Evolutionary conservation across 2,329 filamentous ascomycete genomes (phyloP), one percentile per base, ranked within the genome.

Genomic region (Penicillium sp.): DNA sequence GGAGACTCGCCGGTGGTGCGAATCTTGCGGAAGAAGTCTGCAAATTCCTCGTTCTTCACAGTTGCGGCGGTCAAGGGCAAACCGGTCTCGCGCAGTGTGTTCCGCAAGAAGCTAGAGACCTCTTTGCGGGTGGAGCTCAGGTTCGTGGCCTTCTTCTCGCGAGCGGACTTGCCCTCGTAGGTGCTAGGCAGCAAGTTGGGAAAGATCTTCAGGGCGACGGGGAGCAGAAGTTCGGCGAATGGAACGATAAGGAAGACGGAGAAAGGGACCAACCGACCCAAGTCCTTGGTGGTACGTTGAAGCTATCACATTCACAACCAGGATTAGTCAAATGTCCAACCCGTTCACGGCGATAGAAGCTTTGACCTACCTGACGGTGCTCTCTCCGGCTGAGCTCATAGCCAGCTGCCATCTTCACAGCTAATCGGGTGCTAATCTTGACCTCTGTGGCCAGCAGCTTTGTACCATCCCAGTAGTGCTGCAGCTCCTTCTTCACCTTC

Each of bases 401-500:
- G 8, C 95, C 95, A 57, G 91, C 93, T 14, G 93, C 92, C 95
- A 99, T 99, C 81, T 97, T 98, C 74, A 97, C 76, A 6, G 93
- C 95, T 64, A 99, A 80, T 61, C 89, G 89, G 60, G 90, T 91
- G 75, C 93, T 98, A 73, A 99, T 99, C 76, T 82, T 91, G 72
- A 98, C 87, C 78, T 99, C 95, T 1, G 91, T 90, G 22, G 89
- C 93, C 65, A 99, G 81, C 69, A 99, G 82, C 78, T 99, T 99
- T 27, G 92, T 98, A 58, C 95, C 95, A 77, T 99, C 95, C 93
- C 95, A 98, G 79, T 99, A 99, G 75, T 99, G 95, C 60, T 88
- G 86, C 14, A 82, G 83, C 77, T 99, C 95, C 75, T 96, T 93
- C 83, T 96, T 99, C 70, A 99, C 87, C 79, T 93, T 96, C 74